Percentiles rank a stretch among this genome's conserved stretches.
These are phyloP conservation scores for Skeletonema tropicum DNA, from an alignment of 108 stramenopile genomes.

Conservation along the genomic window DNA sequence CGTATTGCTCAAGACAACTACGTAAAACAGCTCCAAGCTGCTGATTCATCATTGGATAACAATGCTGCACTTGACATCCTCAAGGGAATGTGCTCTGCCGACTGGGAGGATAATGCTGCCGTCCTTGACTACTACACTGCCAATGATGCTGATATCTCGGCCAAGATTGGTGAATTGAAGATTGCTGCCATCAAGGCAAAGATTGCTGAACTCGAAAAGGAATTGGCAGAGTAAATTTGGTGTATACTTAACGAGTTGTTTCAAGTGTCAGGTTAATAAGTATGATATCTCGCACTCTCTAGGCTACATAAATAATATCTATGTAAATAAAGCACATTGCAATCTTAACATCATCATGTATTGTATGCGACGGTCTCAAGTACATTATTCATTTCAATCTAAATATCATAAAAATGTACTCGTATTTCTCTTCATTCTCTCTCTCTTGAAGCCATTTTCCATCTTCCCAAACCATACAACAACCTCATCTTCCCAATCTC, in stretches of 20 bases:
- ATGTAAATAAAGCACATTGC: constrained; percentile 6
- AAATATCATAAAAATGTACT: no score
- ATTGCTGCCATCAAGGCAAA: constrained; percentile 64
- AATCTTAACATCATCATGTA: background rate
- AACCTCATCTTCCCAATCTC: constrained; percentile 65
- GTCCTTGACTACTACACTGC: constrained; percentile 70
- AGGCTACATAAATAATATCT: constrained; percentile 6
- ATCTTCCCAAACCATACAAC: constrained; percentile 50
- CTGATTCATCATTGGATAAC: constrained; percentile 55
- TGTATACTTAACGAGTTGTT: background rate
- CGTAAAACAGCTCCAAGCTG: constrained; percentile 61
- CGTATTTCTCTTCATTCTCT: background rate
- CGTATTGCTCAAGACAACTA: constrained; percentile 91
- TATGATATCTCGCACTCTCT: background rate
- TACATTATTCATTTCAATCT: no score
- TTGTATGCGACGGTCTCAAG: no score
- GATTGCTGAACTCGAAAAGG: constrained; percentile 78
- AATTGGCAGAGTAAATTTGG: constrained; percentile 44
- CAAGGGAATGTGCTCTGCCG: constrained; percentile 61
- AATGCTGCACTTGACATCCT: constrained; percentile 62
- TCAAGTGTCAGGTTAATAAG: background rate
- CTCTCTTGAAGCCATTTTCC: constrained; percentile 1
- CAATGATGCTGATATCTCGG: constrained; percentile 54
- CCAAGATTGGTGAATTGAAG: constrained; percentile 72
- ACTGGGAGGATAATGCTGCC: constrained; percentile 81